Base-by-base conservation (phyloP, 2,329 filamentous ascomycete species). In the Orbilia blumenaviensis region DNA sequence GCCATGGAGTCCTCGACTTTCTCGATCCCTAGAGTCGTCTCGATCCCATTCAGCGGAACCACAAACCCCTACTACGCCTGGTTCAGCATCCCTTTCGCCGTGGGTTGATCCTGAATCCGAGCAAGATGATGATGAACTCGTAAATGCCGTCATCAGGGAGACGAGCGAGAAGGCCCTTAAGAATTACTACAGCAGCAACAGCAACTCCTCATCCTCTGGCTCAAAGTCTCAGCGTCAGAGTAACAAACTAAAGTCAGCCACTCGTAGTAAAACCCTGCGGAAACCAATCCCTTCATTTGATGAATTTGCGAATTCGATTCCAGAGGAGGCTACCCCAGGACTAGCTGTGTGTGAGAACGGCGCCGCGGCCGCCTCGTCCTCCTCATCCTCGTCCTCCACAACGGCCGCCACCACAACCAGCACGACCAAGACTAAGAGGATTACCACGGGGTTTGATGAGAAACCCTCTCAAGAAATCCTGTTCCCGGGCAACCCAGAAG, bases 251-350 rank as follows among this genome's bases (percentile, higher is more conserved):
- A 76, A 76, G 16, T 76, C 72, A 41, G 72, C 72, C 64, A 64
- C 72, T 36, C 44, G 72, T 46, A 76, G 72, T 54, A 76, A 68
- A 76, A 69, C 72, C 64, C 64, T 76, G 72, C 72, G 72, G 5
- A 69, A 32, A 76, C 72, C 58, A 14, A 61, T 76, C 42, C 72
- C 72, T 62, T 76, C 72, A 76, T 76, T 76, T 76, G 72, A 76
- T 36, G 72, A 76, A 41, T 34, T 76, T 50, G 72, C 72, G 52
- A 69, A 76, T 66, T 76, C 72, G 32, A 76, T 76, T 42, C 72
- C 72, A 34, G 72, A 76, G 68, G 72, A 76, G 58, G 72, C 34
- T 52, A 61, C 64, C 58, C 72, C 72, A 27, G 72, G 50, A 61
- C 66, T 56, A 25, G 50, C 23, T 18, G 52, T 56, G 52, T 38